Conservation (phyloP, 2,329 filamentous ascomycete species). For the Aureobasidium musti region DNA sequence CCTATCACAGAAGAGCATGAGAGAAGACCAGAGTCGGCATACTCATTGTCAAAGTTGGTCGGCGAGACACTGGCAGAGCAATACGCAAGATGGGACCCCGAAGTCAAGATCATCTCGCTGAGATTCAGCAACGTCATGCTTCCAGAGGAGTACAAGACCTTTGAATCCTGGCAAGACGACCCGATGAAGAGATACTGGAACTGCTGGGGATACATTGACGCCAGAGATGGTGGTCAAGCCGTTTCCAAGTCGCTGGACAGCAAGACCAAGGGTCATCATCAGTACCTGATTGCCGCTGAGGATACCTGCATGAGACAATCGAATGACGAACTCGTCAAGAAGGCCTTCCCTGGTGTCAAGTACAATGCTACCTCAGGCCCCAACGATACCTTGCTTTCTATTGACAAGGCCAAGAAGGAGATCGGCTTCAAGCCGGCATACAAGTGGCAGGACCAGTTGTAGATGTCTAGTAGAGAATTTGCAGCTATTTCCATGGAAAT, state of each 20-base stretch:
- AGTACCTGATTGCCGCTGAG: constrained; percentile 34
- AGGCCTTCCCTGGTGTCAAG: constrained; percentile 33
- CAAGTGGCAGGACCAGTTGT: constrained; percentile 35
- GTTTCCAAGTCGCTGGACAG: constrained; percentile 33
- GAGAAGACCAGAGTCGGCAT: constrained; percentile 33
- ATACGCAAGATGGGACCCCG: constrained; percentile 34
- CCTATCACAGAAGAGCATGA: constrained; percentile 35
- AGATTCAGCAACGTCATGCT: constrained; percentile 37
- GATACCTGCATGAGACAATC: constrained; percentile 35
- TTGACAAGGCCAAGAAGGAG: constrained; percentile 36
- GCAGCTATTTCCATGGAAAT: not conserved
- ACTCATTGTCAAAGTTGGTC: constrained; percentile 34
- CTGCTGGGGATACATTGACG: constrained; percentile 36
- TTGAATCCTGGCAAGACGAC: constrained; percentile 35
- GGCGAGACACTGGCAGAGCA: constrained; percentile 36
- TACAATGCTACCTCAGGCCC: constrained; percentile 32
- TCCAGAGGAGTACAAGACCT: constrained; percentile 34
- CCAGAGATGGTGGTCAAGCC: constrained; percentile 34
- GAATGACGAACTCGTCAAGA: constrained; percentile 35
- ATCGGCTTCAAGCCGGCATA: constrained; percentile 33
- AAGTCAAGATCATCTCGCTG: constrained; percentile 34
- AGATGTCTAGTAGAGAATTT: not conserved
- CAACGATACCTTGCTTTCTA: constrained; percentile 34
- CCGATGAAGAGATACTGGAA: constrained; percentile 35
- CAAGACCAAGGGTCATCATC: constrained; percentile 33